Evolutionary conservation across 352 stramenopile species (phyloP).

Genomic region (Phytophthora pinifolia): DNA sequence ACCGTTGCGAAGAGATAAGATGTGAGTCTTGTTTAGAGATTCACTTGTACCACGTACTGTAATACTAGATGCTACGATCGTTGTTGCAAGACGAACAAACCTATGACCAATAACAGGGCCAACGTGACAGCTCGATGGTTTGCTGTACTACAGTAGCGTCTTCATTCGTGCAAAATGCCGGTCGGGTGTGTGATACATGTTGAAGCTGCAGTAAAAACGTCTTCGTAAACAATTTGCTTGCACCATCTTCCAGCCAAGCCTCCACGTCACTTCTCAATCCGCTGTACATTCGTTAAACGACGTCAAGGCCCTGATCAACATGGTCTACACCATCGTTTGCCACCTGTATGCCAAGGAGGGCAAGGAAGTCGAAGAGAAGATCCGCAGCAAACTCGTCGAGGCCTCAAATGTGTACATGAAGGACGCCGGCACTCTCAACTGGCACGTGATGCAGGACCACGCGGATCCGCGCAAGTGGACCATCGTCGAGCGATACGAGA

Average conservation of each 20-base stretch:
- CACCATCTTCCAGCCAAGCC: neutral
- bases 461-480: slow-evolving; percentile 26
- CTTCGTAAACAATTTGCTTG: slow-evolving; percentile 21
- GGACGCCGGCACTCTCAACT: slow-evolving; percentile 19
- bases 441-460: slow-evolving; percentile 33
- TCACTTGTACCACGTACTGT: too few relatives aligned
- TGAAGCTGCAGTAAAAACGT: slow-evolving; percentile 19
- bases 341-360: slow-evolving; percentile 29
- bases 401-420: slow-evolving; percentile 28
- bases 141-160: too few relatives aligned
- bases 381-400: slow-evolving; percentile 27
- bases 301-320: slow-evolving; percentile 3
- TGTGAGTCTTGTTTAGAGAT: too few relatives aligned
- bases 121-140: too few relatives aligned
- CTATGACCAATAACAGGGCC: too few relatives aligned
- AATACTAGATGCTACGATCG: too few relatives aligned
- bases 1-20: too few relatives aligned
- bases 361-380: slow-evolving; percentile 30
- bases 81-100: too few relatives aligned
- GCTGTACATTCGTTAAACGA: neutral
- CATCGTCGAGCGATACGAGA: slow-evolving; percentile 29
- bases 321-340: slow-evolving; percentile 31
- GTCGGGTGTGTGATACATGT: neutral
- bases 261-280: slow-evolving; percentile 15
- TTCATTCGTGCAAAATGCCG: too few relatives aligned